These are phyloP conservation scores for Dryadomyces sulphureus DNA, from an alignment of 2,329 filamentous ascomycete species.

Conservation along the genomic window DNA sequence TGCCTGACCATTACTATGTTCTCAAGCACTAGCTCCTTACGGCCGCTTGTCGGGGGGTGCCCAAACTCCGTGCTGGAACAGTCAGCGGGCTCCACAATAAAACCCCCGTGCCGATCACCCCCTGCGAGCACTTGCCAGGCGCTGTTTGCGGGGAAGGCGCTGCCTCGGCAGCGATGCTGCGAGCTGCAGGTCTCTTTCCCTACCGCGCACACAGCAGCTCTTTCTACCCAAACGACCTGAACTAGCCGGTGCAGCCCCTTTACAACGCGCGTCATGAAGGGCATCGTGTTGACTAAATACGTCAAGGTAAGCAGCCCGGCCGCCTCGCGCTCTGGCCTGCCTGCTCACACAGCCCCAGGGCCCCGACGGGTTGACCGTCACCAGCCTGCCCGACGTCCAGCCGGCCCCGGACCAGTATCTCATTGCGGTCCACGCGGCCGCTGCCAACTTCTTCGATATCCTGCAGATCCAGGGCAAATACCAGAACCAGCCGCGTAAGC, in stretches of 20 bases:
- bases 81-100: not conserved
- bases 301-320: slow-evolving; percentile 16
- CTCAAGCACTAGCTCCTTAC: not conserved
- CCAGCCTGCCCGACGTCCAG: slow-evolving; percentile 57
- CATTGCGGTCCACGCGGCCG: slow-evolving; percentile 72
- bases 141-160: slow-evolving; percentile 1
- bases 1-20: no score
- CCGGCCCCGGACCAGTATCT: slow-evolving; percentile 66
- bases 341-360: slow-evolving; percentile 34
- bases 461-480: slow-evolving; percentile 94
- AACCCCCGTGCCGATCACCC: not conserved
- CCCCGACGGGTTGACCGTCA: slow-evolving; percentile 64
- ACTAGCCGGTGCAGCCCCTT: not conserved
- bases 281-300: slow-evolving; percentile 20
- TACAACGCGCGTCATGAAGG: slow-evolving; percentile 12
- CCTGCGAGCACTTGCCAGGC: not conserved
- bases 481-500: slow-evolving; percentile 64
- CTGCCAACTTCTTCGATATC: slow-evolving; percentile 95
- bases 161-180: slow-evolving; percentile 1
- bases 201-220: no score
- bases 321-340: not conserved
- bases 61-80: no score
- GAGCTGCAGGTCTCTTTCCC: not conserved
- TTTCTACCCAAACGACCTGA: not conserved
- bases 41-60: no score